These are phyloP conservation scores for Pseudotsuga menziesii DNA, from an alignment of 75 land plant species.

Conservation along the genomic window DNA sequence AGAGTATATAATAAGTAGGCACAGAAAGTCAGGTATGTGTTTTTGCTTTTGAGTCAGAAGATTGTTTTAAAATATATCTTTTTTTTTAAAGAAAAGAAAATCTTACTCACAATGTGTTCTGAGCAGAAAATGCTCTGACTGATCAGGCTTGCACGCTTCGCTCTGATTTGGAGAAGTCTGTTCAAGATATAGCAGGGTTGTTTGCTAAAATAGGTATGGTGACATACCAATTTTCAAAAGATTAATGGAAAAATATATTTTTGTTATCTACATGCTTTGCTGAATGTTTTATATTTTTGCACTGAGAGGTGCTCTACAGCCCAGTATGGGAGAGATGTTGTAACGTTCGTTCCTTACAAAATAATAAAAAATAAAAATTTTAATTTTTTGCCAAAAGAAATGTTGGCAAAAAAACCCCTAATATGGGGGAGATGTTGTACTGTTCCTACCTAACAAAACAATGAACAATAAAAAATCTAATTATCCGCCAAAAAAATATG, in stretches of 20 bases:
- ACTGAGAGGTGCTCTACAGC: too few relatives aligned
- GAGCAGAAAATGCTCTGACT: conserved; percentile 67
- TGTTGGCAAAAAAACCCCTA: too few relatives aligned
- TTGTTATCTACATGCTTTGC: too few relatives aligned
- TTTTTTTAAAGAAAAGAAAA: neutral
- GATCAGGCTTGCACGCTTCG: conserved; percentile 67
- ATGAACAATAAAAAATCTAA: too few relatives aligned
- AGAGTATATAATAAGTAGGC: conserved; percentile 73
- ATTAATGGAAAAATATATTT: neutral
- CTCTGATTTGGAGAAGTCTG: conserved; percentile 76
- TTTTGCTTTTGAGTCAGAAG: neutral
- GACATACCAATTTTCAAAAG: neutral
- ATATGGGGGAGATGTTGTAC: too few relatives aligned
- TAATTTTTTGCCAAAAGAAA: too few relatives aligned
- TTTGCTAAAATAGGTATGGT: conserved; percentile 74
- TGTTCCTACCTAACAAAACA: too few relatives aligned
- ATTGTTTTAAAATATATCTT: neutral
- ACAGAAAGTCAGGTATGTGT: conserved; percentile 66
- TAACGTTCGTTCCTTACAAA: too few relatives aligned
- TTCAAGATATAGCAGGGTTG: conserved; percentile 67
- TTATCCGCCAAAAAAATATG: too few relatives aligned
- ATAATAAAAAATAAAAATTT: too few relatives aligned
- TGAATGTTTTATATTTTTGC: too few relatives aligned
- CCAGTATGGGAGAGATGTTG: too few relatives aligned
- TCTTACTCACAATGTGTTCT: conserved; percentile 2